These are phyloP conservation scores for Exophiala phaeomuriformis DNA, from an alignment of 2,329 filamentous ascomycete species.

Conservation along the genomic window DNA sequence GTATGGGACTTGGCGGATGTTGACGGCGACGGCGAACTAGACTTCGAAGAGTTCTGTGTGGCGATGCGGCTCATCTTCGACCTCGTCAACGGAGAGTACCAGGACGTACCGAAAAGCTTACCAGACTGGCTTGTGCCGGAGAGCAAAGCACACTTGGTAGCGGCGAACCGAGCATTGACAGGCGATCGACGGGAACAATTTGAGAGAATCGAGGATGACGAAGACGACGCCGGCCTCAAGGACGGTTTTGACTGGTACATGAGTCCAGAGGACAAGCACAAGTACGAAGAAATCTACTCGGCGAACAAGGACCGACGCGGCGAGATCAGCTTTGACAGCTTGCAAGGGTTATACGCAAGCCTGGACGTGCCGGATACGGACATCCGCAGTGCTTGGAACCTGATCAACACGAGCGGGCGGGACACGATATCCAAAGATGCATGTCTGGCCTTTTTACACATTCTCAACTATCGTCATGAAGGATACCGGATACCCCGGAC, in stretches of 20 bases:
- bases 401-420: conserved; percentile 83
- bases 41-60: conserved; percentile 99
- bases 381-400: conserved; percentile 88
- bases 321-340: conserved; percentile 48
- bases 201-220: conserved; percentile 69
- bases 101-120: conserved; percentile 74
- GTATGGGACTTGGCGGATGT: conserved; percentile 98
- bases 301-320: conserved; percentile 84
- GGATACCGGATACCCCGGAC: conserved; percentile 88
- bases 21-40: conserved; percentile 91
- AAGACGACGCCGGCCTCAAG: conserved; percentile 75
- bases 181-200: conserved; percentile 61
- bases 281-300: conserved; percentile 96
- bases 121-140: conserved; percentile 97
- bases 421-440: conserved; percentile 89
- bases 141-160: conserved; percentile 83
- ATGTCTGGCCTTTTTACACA: conserved; percentile 87
- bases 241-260: conserved; percentile 99
- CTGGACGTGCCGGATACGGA: conserved; percentile 64
- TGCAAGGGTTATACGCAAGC: conserved; percentile 53
- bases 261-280: conserved; percentile 79
- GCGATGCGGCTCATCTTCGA: conserved; percentile 98
- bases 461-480: conserved; percentile 91
- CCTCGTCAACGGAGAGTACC: conserved; percentile 87
- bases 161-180: conserved; percentile 70